Conservation (phyloP, 2,329 filamentous ascomycete species). For the Venturiaceae sp. region DNA sequence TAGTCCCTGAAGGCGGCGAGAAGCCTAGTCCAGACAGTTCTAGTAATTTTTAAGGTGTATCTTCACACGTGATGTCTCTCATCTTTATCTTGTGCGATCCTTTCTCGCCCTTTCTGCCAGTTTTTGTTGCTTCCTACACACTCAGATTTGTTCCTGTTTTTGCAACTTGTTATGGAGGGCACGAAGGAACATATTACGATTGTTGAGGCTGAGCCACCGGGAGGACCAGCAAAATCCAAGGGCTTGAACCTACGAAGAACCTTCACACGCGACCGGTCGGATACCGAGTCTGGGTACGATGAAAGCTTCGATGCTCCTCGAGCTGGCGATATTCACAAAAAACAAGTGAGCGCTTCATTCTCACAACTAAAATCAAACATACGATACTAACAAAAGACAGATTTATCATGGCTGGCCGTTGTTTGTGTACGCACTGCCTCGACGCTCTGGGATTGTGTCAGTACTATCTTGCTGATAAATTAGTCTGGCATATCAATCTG, state of each 20-base stretch:
- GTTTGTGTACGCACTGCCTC: background rate
- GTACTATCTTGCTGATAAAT: background rate
- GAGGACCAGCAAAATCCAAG: background rate
- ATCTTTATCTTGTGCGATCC: too few species aligned
- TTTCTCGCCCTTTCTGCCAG: too few species aligned
- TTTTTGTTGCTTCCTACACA: too few species aligned
- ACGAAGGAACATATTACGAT: background rate
- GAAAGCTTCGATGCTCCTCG: background rate
- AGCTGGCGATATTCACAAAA: background rate
- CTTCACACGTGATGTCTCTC: too few species aligned
- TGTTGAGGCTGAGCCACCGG: background rate
- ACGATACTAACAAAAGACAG: too few species aligned
- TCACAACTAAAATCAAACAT: too few species aligned
- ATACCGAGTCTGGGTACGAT: background rate
- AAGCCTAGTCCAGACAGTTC: background rate
- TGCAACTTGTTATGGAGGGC: background rate
- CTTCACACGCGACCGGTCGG: background rate
- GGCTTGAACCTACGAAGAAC: background rate
- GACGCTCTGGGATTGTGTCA: background rate
- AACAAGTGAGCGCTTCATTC: background rate
- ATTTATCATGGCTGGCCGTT: background rate
- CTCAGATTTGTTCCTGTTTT: too few species aligned
- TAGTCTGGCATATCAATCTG: slow-evolving; percentile 51
- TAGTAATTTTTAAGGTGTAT: too few species aligned
- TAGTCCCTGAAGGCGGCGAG: background rate